Conservation (phyloP, 192 early-diverging fungal species). For the Lobosporangium transversale region DNA sequence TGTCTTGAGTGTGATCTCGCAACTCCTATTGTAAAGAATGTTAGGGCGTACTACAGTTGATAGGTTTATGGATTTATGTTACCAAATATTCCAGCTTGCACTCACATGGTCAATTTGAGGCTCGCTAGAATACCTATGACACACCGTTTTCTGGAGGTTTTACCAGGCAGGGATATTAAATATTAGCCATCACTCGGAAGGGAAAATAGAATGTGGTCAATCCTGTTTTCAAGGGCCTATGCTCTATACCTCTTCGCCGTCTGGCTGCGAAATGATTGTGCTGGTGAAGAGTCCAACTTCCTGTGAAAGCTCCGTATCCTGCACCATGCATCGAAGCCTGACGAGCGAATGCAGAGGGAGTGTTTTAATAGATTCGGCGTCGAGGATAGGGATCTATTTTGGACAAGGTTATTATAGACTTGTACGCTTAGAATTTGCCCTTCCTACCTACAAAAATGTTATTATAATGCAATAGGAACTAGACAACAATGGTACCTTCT, state of each 20-base stretch:
- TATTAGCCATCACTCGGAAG: no score
- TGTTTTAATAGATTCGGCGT: slow-evolving; percentile 35
- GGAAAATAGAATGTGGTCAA: no score
- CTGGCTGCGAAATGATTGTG: slow-evolving; percentile 26
- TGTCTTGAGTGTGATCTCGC: slow-evolving; percentile 30
- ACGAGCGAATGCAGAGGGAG: slow-evolving; percentile 62
- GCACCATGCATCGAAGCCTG: slow-evolving; percentile 84
- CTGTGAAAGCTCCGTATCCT: slow-evolving; percentile 80
- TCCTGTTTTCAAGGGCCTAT: no score
- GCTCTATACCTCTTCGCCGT: slow-evolving; percentile 51
- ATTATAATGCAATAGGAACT: no score
- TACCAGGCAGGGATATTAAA: no score
- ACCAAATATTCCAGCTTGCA: no score
- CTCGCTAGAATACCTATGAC: slow-evolving; percentile 59
- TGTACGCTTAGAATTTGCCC: no score
- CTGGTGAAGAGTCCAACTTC: slow-evolving; percentile 63
- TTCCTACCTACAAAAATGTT: no score
- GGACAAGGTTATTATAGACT: not conserved
- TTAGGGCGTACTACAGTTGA: no score
- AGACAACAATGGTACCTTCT: no score
- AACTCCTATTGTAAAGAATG: no score
- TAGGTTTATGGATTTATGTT: no score
- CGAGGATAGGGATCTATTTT: slow-evolving; percentile 57
- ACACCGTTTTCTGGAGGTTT: slow-evolving; percentile 33
- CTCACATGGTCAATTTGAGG: slow-evolving; percentile 12